Evolutionary conservation across 2,329 filamentous ascomycete species (phyloP), one percentile per base, ranked within the genome.

Genomic region (Botrytis hyacinthi): DNA sequence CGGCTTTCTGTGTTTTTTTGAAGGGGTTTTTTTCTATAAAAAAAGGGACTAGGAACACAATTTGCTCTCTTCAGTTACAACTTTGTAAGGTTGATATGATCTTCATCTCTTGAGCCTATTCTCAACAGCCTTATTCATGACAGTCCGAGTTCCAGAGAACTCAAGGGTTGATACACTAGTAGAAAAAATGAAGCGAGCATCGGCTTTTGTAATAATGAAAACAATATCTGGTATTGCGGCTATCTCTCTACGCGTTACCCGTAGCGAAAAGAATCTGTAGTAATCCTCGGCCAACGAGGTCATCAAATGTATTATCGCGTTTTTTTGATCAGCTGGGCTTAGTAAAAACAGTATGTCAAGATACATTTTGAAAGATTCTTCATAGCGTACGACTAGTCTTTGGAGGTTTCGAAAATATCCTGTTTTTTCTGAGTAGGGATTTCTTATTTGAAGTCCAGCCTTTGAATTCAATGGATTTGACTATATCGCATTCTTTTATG

Each of bases 391-490:
- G 22, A 35, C 12, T 6, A 60, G 18, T 22, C 35, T 37, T 37
- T 60, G 32, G 8, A 60, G 20, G 32, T 60, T 60, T 22, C 18
- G 9, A 22, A 60, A 60, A 14, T 37, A 60, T 4, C 9, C 32
- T 3, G 12, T 35, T 37, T 60, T 60, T 35, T 10, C 22, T 22
- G 22, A 26, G 46, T 10, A 26, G 3, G 18, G 3, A 46, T 0
- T 22, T 4, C 20, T 0, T 3, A 4, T 46, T 0, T 1, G 7
- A 0, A 0, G 20, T 4, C n/a, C 0, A 26, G 29, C 9, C 0
- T 3, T 4, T 32, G 2, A 59, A 2, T 35, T 22, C 16, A 6
- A 60, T 18, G 1, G 20, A 60, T 22, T 20, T 60, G 57, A 60
- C 57, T 9, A 60, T 60, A 32, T 37, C 32, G 35, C 57, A 35